Percentiles rank a stretch among this genome's conserved stretches.
Evolutionary conservation across 139 green algal species (phyloP).

Genomic region (Chlamydomonas sphaeroides): DNA sequence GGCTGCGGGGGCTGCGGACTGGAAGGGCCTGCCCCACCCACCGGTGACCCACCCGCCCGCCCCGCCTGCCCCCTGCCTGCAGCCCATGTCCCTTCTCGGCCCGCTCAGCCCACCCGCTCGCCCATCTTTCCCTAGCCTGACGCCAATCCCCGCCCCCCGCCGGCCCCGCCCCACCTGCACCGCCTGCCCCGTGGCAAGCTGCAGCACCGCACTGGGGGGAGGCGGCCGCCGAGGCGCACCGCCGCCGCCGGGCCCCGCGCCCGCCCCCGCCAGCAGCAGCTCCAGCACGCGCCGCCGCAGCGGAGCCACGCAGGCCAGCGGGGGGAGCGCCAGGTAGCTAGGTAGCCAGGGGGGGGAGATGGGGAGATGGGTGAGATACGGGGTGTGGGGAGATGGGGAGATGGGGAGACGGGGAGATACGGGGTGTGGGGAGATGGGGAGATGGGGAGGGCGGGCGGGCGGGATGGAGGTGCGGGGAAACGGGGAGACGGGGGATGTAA

Average conservation of each 20-base stretch:
- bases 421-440: too few species aligned
- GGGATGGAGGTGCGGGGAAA: not conserved
- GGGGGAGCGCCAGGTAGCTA: conserved; percentile 36
- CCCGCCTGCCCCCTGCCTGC: too few species aligned
- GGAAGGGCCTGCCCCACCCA: too few species aligned
- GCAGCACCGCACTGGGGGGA: conserved; percentile 18
- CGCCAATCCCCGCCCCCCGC: too few species aligned
- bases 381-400: not conserved
- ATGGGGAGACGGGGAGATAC: not conserved
- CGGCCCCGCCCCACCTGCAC: conserved; percentile 2
- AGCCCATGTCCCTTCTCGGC: too few species aligned
- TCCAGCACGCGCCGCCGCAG: not conserved
- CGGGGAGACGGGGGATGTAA: not conserved
- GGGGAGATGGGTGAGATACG: not conserved
- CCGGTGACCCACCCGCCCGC: too few species aligned
- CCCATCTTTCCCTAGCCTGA: too few species aligned
- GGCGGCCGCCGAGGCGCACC: not conserved
- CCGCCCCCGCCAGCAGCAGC: not conserved
- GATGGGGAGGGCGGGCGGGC: not conserved
- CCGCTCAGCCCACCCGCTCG: too few species aligned
- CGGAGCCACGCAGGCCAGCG: not conserved
- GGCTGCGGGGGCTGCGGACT: too few species aligned
- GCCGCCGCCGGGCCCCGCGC: not conserved
- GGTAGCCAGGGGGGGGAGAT: not conserved
- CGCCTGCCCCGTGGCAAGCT: conserved; percentile 21